phyloP scores from a whole-genome alignment of 1,284 basidiomycete genomes.

The Leccinum angustisporum region DNA sequence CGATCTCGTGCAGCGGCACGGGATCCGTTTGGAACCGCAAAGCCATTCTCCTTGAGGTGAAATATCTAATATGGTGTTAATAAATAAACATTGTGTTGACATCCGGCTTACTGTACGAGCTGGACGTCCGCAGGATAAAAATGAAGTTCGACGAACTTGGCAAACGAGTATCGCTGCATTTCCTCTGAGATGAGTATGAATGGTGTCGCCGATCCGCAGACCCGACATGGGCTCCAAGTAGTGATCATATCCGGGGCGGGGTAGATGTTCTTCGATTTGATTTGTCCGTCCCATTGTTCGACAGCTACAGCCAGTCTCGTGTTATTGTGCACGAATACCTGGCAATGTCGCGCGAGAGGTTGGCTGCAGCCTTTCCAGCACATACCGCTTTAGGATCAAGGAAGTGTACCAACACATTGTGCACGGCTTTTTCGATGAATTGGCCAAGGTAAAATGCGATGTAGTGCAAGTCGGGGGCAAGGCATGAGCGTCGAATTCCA shows the following conservation, averaged over 20 bases:
- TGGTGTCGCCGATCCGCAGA: constrained; percentile 80
- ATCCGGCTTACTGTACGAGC: constrained; percentile 80
- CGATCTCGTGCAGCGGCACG: constrained; percentile 81
- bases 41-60: constrained; percentile 81
- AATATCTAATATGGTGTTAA: constrained; percentile 91
- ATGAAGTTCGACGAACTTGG: constrained; percentile 89
- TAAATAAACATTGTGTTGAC: constrained; percentile 88
- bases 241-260: constrained; percentile 76
- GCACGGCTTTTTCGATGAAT: constrained; percentile 81
- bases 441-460: constrained; percentile 93
- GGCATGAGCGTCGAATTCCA: constrained; percentile 65
- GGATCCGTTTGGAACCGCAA: constrained; percentile 90
- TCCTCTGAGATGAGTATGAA: constrained; percentile 91
- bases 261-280: constrained; percentile 53
- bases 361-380: constrained; percentile 82
- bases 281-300: constrained; percentile 83
- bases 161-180: constrained; percentile 92
- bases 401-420: constrained; percentile 68
- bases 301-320: constrained; percentile 82
- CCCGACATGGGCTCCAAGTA: constrained; percentile 90
- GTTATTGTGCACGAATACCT: constrained; percentile 87
- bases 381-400: constrained; percentile 77
- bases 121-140: constrained; percentile 88
- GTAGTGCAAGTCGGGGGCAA: constrained; percentile 67
- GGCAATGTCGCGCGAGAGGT: constrained; percentile 82